Conservation (phyloP, 495 filamentous ascomycete species). For the Talaromyces nanjingensis region DNA sequence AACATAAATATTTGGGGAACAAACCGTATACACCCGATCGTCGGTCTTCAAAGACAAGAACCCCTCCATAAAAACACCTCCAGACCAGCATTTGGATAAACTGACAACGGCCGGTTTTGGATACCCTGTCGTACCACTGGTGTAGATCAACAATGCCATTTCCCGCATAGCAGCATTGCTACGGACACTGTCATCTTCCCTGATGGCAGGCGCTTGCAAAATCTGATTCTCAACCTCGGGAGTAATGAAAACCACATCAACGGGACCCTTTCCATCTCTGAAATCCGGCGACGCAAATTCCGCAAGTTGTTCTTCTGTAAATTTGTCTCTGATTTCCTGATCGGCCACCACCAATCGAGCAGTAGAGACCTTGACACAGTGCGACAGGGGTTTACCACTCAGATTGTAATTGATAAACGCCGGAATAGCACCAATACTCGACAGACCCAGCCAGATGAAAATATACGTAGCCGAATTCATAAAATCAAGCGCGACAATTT, state of each 20-base stretch:
- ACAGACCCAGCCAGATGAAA: constrained; percentile 79
- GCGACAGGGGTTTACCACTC: constrained; percentile 63
- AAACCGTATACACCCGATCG: constrained; percentile 79
- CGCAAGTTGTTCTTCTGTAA: constrained; percentile 39
- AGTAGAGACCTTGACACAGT: constrained; percentile 68
- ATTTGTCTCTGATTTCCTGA: constrained; percentile 50
- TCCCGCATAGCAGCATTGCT: constrained; percentile 42
- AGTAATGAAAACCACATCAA: constrained; percentile 58
- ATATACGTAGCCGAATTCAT: constrained; percentile 79
- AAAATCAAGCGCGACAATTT: constrained; percentile 85
- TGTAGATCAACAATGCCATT: constrained; percentile 75
- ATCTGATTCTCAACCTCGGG: constrained; percentile 57
- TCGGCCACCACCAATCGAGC: constrained; percentile 71
- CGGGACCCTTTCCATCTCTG: constrained; percentile 37
- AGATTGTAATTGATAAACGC: constrained; percentile 96
- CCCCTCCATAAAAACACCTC: constrained; percentile 43
- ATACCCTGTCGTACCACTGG: constrained; percentile 82
- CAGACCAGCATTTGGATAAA: constrained; percentile 60
- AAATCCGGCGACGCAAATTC: constrained; percentile 36
- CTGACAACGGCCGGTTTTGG: constrained; percentile 85
- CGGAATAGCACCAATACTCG: constrained; percentile 83
- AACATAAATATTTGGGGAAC: constrained; percentile 7
- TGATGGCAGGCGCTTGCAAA: constrained; percentile 44
- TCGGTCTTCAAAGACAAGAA: constrained; percentile 49
- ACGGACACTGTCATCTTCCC: constrained; percentile 58